A percentile compares a stretch with the other conserved stretches of the same genome.
These are phyloP conservation scores for Irpex rosettiformis DNA, from an alignment of 1,284 basidiomycete genomes.

Conservation along the genomic window DNA sequence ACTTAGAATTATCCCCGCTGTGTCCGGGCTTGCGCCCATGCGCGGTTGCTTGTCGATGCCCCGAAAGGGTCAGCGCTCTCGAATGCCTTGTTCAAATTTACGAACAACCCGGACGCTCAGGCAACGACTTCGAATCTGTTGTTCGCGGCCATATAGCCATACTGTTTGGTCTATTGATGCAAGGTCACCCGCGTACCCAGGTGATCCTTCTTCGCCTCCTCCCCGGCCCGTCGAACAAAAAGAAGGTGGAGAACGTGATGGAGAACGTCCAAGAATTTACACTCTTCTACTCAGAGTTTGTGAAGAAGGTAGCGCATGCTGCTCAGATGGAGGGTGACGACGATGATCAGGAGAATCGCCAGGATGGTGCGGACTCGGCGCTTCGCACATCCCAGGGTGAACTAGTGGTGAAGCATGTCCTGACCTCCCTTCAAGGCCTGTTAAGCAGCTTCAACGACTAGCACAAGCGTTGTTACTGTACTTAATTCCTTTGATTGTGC, in stretches of 20 bases:
- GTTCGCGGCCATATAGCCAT: slow-evolving; percentile 68
- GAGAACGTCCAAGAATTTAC: slow-evolving; percentile 56
- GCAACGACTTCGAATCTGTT: slow-evolving; percentile 35
- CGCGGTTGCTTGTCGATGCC: slow-evolving; percentile 46
- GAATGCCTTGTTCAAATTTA: slow-evolving; percentile 46
- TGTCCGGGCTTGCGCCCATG: slow-evolving; percentile 49
- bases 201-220: slow-evolving; percentile 40
- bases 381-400: slow-evolving; percentile 36
- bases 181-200: slow-evolving; percentile 41
- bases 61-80: slow-evolving; percentile 37
- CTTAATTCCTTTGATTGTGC: background rate
- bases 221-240: slow-evolving; percentile 30
- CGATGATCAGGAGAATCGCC: slow-evolving; percentile 22
- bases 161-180: slow-evolving; percentile 68
- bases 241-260: slow-evolving; percentile 44
- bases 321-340: slow-evolving; percentile 23
- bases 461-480: background rate
- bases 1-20: slow-evolving; percentile 40
- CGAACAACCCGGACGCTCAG: slow-evolving; percentile 27
- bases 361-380: slow-evolving; percentile 14
- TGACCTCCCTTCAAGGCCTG: slow-evolving; percentile 44
- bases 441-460: background rate
- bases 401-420: slow-evolving; percentile 45
- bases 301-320: slow-evolving; percentile 26
- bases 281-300: slow-evolving; percentile 45